Base-by-base conservation (phyloP, 2,329 filamentous ascomycete species). In the Alternaria infectoria region DNA sequence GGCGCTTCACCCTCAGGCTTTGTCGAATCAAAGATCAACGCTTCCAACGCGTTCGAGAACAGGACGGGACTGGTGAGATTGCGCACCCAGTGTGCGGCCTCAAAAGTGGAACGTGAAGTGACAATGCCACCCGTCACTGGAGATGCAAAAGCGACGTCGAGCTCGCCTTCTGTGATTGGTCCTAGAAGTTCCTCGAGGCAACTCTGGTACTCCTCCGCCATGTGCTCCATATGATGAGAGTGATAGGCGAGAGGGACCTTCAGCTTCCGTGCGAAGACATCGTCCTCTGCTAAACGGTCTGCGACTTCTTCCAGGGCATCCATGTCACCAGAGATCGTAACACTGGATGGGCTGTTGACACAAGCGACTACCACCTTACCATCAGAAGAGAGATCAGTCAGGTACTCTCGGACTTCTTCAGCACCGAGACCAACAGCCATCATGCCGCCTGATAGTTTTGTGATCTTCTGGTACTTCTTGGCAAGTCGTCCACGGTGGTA, bases 161-260 rank as follows among this genome's bases (percentile, higher is more conserved):
- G 17, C 9, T 36, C 8, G 25, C 50, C 49, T 30, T 55, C 40
- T 44, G 15, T 5, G n/a, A n/a, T 44, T 3, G 36, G 40, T 25
- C 32, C n/a, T 30, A 50, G 44, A 43, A 71, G 43, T 12, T 66
- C 64, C 4, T 70, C 19, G 70, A 15, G 10, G 15, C 49, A 51
- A 23, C 19, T 49, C n/a, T 57, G 43, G 64, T 71, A 11, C 19
- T 54, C 19, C 10, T 25, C 32, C 5, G 70, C 58, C 21, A 51
- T 30, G 2, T 61, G 32, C 6, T 62, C 19, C 66, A 70, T 62
- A 23, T 64, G 54, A 36, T 58, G 43, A 57, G 64, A 83, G 56
- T 85, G 83, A 54, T 84, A 85, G 0, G 83, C 83, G 26, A 81
- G 77, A 3, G 82, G 80, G 10, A 56, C 56, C 60, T 79, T 74